Percentiles rank a stretch among this genome's conserved stretches.
Evolutionary conservation across 306 rosid genomes (phyloP).

Genomic region (Echinosophora koreensis): DNA sequence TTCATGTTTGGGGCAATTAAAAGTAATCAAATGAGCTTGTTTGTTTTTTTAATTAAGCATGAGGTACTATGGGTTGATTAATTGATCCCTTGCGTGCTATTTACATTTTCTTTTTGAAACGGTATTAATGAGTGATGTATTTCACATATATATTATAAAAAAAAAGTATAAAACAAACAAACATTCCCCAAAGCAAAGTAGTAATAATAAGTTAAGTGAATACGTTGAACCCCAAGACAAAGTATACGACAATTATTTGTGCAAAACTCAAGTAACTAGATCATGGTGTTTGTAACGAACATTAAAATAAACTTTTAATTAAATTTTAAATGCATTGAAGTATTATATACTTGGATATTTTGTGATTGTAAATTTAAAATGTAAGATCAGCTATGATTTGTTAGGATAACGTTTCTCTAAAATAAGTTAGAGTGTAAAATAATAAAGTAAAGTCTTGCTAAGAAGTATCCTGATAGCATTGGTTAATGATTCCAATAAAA

Average conservation of each 20-base stretch:
- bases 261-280: not conserved
- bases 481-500: too few species aligned
- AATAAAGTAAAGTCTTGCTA: too few species aligned
- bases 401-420: not conserved
- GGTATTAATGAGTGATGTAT: not conserved
- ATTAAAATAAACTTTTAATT: not conserved
- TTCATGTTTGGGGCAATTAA: conserved; percentile 20
- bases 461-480: too few species aligned
- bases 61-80: conserved; percentile 21
- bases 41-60: conserved; percentile 11
- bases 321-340: not conserved
- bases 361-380: not conserved
- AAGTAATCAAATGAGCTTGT: conserved; percentile 8
- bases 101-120: conserved; percentile 24
- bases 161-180: not conserved
- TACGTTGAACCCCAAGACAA: too few species aligned
- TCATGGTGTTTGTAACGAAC: not conserved
- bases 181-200: conserved; percentile 6
- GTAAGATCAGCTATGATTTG: not conserved
- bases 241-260: not conserved
- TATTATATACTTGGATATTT: not conserved
- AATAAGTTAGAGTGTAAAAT: too few species aligned
- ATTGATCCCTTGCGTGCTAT: conserved; percentile 45
- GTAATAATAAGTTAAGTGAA: too few species aligned
- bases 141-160: not conserved